Percentiles rank a stretch among this genome's conserved stretches.
phyloP scores from a whole-genome alignment of 345 rosid genomes.

The Hirschfeldia incana region DNA sequence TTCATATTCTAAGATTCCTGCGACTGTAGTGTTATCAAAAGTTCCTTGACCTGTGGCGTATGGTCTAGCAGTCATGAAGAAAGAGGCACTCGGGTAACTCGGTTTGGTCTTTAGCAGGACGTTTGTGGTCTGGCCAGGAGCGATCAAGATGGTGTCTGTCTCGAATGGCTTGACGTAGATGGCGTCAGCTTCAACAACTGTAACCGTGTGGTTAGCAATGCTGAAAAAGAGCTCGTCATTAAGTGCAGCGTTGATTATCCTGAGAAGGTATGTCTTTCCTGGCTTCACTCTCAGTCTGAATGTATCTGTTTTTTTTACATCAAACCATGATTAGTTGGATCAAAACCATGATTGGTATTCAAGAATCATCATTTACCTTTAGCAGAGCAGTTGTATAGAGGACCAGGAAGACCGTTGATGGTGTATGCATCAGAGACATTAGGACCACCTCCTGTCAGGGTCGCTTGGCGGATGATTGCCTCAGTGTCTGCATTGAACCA shows the following conservation, averaged over 20 bases:
- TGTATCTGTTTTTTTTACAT: background rate
- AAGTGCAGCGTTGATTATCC: constrained; percentile 46
- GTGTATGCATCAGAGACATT: constrained; percentile 1
- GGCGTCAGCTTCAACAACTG: background rate
- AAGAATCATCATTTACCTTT: constrained; percentile 46
- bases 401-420: constrained; percentile 50
- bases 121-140: constrained; percentile 5
- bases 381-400: constrained; percentile 75
- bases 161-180: background rate
- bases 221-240: constrained; percentile 46
- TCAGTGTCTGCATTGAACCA: background rate
- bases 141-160: background rate
- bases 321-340: background rate
- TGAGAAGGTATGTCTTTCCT: constrained; percentile 29
- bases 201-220: constrained; percentile 41
- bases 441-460: background rate
- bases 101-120: background rate
- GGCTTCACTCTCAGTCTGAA: background rate
- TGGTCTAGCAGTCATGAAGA: constrained; percentile 60
- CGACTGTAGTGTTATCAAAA: constrained; percentile 43
- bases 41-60: constrained; percentile 69
- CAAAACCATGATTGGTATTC: background rate
- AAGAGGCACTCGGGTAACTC: constrained; percentile 40
- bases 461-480: constrained; percentile 1
- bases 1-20: constrained; percentile 44